A percentile compares a stretch with the other conserved stretches of the same genome.
phyloP scores from a whole-genome alignment of 2,329 filamentous ascomycete species.

The Botrytis fragariae region DNA sequence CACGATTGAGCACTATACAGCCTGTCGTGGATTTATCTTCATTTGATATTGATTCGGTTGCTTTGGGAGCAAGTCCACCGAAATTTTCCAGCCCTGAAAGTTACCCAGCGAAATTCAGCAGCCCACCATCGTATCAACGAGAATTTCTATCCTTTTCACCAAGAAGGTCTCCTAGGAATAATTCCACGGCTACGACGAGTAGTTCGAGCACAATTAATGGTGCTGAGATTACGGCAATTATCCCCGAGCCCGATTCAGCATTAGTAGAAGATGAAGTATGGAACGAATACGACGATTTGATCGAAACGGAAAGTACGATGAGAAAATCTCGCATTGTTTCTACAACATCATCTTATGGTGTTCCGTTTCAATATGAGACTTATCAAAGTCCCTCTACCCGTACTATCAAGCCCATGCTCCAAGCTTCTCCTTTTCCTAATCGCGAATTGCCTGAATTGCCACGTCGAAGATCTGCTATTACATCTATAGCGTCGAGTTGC shows the following conservation, averaged over 20 bases:
- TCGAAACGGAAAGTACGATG: conserved; percentile 60
- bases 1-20: conserved; percentile 50
- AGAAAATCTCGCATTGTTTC: conserved; percentile 49
- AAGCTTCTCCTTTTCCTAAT: background rate
- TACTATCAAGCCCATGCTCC: background rate
- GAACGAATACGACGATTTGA: conserved; percentile 90
- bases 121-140: conserved; percentile 26
- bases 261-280: conserved; percentile 90
- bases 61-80: conserved; percentile 47
- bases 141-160: conserved; percentile 73
- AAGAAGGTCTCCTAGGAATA: conserved; percentile 61
- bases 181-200: conserved; percentile 61
- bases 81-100: conserved; percentile 31
- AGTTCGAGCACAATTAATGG: conserved; percentile 54
- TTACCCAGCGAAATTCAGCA: conserved; percentile 19
- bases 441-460: conserved; percentile 18
- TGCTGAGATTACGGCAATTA: conserved; percentile 62
- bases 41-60: conserved; percentile 45
- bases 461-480: conserved; percentile 17
- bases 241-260: conserved; percentile 60
- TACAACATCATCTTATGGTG: conserved; percentile 54
- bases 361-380: conserved; percentile 55
- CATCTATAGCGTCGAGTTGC: conserved; percentile 48
- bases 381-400: conserved; percentile 39
- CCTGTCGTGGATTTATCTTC: conserved; percentile 35